Percentiles rank a stretch among this genome's conserved stretches.
Conservation (phyloP, 768 basidiomycete genomes). For the Naganishia kalamii region DNA sequence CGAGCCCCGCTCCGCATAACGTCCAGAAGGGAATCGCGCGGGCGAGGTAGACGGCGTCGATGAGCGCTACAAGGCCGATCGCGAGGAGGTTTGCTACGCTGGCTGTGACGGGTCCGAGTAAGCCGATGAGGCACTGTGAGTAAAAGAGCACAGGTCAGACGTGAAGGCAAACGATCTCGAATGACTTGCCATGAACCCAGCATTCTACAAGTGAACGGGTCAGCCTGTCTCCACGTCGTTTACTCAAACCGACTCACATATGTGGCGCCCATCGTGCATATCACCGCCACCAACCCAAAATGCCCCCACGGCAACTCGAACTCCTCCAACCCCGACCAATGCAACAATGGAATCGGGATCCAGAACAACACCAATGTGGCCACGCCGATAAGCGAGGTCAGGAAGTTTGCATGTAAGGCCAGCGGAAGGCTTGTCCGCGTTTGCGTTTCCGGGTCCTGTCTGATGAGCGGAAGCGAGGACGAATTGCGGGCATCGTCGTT, state of each 20-base stretch:
- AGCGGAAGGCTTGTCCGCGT: conserved; percentile 55
- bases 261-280: conserved; percentile 63
- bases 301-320: conserved; percentile 62
- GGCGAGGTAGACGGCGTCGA: conserved; percentile 67
- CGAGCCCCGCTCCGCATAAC: conserved; percentile 67
- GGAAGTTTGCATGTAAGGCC: conserved; percentile 73
- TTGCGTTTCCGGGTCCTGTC: not conserved
- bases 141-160: not conserved
- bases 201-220: conserved; percentile 50
- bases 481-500: not conserved
- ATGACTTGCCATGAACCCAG: conserved; percentile 68
- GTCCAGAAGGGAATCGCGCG: conserved; percentile 65
- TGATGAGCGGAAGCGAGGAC: conserved; percentile 4
- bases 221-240: not conserved
- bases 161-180: not conserved
- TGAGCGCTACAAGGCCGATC: conserved; percentile 76
- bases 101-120: conserved; percentile 81
- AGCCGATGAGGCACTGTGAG: conserved; percentile 64
- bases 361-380: conserved; percentile 68
- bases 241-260: conserved; percentile 46
- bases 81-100: conserved; percentile 92
- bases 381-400: conserved; percentile 74
- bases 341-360: conserved; percentile 70
- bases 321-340: conserved; percentile 59
- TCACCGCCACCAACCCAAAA: conserved; percentile 57